Base-by-base conservation (phyloP, 352 stramenopile genomes). In the Phytophthora niederhauseri region DNA sequence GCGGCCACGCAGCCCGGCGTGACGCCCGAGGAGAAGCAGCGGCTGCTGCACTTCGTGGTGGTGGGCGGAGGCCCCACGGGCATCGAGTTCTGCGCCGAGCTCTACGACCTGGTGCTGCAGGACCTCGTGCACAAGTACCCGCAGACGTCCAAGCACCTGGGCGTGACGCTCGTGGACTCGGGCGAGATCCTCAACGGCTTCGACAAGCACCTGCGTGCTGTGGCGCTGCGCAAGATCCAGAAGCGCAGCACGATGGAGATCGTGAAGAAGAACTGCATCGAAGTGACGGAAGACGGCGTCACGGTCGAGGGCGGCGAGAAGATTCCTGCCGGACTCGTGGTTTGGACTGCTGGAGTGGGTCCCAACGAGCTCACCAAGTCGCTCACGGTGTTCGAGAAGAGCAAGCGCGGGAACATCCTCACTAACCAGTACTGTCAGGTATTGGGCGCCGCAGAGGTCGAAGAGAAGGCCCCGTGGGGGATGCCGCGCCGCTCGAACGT, bases 41-140 rank as follows among this genome's bases (percentile, higher is more conserved):
- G 92, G 28, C 75, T 99, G 7, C 81, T 99, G 15, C 96, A 96
- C 49, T 99, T 99, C 81, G 89, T 99, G n/a, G 93, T 99, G 8
- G 97, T 99, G 9, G 98, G 98, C 6, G 98, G 97, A 6, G 97
- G 97, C 6, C 95, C 97, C 2, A 99, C 97, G 0, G 91, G 85
- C 50, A 94, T 98, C 66, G 97, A 99, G 81, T 99, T 99, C 75
- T 98, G 96, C 45, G 87, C 91, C 17, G 97, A 99, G 77, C 80
- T 99, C 52, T 91, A 99, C 75, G 97, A 98, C 66, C 90, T 98
- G 71, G 68, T 98, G 56, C 74, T 79, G 52, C 78, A 97, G 34
- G 97, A 99, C 74, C 89, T 99, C 2, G 82, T 83, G 19, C 82
- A 81, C 68, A 87, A 89, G 65, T 94, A 94, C 55, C 87, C 87